Evolutionary conservation across 352 stramenopile genomes (phyloP).

Genomic region (Pythium plurisporium): DNA sequence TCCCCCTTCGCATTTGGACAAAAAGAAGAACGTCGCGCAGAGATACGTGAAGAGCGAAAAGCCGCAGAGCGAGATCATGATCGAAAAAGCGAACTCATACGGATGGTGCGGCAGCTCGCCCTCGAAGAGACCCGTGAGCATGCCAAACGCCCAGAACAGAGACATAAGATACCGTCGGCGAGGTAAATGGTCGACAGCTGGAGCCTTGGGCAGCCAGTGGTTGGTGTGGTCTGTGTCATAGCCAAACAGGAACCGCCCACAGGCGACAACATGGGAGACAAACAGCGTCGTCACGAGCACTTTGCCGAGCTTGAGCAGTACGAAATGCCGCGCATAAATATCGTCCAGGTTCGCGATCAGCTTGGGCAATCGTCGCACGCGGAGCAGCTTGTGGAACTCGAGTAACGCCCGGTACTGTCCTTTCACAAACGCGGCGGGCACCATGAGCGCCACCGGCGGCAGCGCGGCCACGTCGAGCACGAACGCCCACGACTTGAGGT

Average conservation of each 20-base stretch:
- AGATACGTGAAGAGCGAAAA: constrained; percentile 70
- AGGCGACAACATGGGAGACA: constrained; percentile 55
- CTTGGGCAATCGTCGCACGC: constrained; percentile 42
- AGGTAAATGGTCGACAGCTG: constrained; percentile 16
- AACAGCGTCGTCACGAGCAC: constrained; percentile 42
- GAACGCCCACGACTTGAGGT: constrained; percentile 50
- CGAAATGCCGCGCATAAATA: constrained; percentile 52
- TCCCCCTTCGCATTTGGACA: constrained; percentile 69
- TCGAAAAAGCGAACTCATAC: constrained; percentile 52
- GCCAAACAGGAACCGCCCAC: constrained; percentile 49
- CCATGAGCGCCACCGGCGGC: constrained; percentile 38
- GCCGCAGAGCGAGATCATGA: constrained; percentile 52
- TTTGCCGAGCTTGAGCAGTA: constrained; percentile 64
- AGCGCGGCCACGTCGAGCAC: constrained; percentile 44
- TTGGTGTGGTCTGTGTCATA: constrained; percentile 39
- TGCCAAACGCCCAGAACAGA: constrained; percentile 55
- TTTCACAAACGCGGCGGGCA: background rate
- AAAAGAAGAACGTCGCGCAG: constrained; percentile 70
- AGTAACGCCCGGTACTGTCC: constrained; percentile 25
- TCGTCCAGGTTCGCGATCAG: constrained; percentile 52
- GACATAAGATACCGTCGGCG: constrained; percentile 49
- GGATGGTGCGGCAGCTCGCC: constrained; percentile 46
- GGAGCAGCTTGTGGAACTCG: constrained; percentile 60
- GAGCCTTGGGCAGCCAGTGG: constrained; percentile 40
- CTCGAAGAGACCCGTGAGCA: constrained; percentile 64